Base-by-base conservation (phyloP, 805 yeast genomes). In the Wickerhamiella vanderwaltii region DNA sequence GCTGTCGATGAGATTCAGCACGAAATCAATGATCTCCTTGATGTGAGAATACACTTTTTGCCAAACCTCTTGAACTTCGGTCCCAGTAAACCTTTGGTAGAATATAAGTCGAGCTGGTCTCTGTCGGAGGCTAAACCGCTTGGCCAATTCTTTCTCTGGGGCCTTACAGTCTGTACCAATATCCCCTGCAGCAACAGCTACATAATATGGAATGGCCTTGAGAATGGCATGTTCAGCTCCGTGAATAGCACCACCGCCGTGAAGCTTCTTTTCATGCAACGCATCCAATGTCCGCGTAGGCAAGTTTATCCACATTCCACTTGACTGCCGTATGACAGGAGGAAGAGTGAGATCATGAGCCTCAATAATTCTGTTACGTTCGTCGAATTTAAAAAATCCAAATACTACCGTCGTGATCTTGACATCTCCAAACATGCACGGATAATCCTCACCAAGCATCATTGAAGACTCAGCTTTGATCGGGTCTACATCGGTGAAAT, bases 161-260 rank as follows among this genome's bases (percentile, higher is more conserved):
- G 97, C 96, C 54, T 91, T 91, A 60, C 99, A 91, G 59, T 91
- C 99, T 0, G 97, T 84, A 34, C 72, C 73, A 11, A 91, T 69
- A 51, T 91, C 98, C 2, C 54, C 56, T 1, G 60, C 59, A 1
- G 84, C 82, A 13, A 83, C 76, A 9, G 76, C 74, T 4, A 86
- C 75, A 45, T 73, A 77, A 20, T 78, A 58, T 0, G 96, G 94
- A 20, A 87, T 56, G 45, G 83, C 68, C 35, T 82, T 77, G 71
- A 91, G 77, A 1, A 91, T 63, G 0, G 85, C 85, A 64, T 91
- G 99, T 49, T 86, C 88, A 0, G 95, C 94, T 1, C 93, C 96
- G 62, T 91, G 99, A n/a, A 91, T 83, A 0, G 91, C 94, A 4
- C 83, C 98, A 0, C 97, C 88, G 1, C 78, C 63, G 44, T 73